phyloP scores from a whole-genome alignment of 2,329 filamentous ascomycete genomes.

The Septoria petroselini region DNA sequence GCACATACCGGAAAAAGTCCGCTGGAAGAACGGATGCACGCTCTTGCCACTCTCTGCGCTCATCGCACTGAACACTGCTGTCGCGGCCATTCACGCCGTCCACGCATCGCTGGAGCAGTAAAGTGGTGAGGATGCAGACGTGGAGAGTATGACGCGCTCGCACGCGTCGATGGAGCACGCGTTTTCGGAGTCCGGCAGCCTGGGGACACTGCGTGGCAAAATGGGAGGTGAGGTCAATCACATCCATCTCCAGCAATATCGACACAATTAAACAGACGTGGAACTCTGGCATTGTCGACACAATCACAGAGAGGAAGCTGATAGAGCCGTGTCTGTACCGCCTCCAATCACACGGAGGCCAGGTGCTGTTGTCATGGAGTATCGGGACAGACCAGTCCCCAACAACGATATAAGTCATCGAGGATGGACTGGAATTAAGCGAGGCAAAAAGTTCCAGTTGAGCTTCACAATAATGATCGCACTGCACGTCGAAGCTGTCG shows the following conservation, averaged over 20 bases:
- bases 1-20: constrained; percentile 22
- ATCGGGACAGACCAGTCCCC: no score
- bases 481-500: background rate
- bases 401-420: no score
- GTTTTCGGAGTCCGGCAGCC: background rate
- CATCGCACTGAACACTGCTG: constrained; percentile 29
- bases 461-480: constrained; percentile 7
- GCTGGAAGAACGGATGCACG: constrained; percentile 36
- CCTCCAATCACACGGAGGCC: no score
- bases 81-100: constrained; percentile 25
- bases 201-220: no score
- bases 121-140: background rate
- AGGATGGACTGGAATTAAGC: no score
- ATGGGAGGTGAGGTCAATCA: no score
- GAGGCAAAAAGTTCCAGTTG: constrained; percentile 11
- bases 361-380: no score
- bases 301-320: no score
- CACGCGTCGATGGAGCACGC: background rate
- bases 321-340: no score
- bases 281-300: no score
- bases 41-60: constrained; percentile 25
- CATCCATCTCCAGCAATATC: no score
- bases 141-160: background rate
- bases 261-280: no score
- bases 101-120: background rate